Evolutionary conservation across 2,329 filamentous ascomycete genomes (phyloP).

Genomic region (Sarocladiaceae sp.): DNA sequence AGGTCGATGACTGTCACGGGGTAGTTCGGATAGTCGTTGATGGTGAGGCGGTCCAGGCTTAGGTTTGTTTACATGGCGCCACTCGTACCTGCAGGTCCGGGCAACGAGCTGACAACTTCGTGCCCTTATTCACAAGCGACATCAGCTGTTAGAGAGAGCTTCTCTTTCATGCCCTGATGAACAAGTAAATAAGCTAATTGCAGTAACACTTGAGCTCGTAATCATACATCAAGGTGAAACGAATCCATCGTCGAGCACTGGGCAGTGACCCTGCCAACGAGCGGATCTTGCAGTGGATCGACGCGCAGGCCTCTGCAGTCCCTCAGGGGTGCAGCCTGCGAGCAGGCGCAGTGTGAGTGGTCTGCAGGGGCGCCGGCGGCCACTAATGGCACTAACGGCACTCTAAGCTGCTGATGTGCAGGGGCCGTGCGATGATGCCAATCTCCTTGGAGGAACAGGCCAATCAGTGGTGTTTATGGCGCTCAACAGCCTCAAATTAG

Average conservation of each 20-base stretch:
- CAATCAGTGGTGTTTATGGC: not conserved
- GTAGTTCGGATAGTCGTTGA: slow-evolving; percentile 1
- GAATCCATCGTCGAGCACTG: slow-evolving; percentile 6
- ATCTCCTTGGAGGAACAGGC: not conserved
- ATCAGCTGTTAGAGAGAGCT: not conserved
- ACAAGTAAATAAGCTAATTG: not conserved
- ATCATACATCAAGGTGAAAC: slow-evolving; percentile 6
- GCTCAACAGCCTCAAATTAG: not conserved
- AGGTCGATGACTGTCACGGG: not conserved
- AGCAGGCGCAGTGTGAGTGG: not conserved
- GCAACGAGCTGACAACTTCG: not conserved
- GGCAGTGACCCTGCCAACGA: slow-evolving; percentile 8
- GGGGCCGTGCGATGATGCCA: slow-evolving; percentile 2
- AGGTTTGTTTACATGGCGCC: slow-evolving; percentile 5
- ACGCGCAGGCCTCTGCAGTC: slow-evolving; percentile 2
- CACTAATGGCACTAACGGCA: slow-evolving; percentile 1
- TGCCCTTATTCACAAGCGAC: not conserved
- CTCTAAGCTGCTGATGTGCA: not conserved
- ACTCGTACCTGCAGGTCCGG: not conserved
- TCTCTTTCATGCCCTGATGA: not conserved
- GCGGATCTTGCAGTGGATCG: slow-evolving; percentile 8
- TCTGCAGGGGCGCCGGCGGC: not conserved
- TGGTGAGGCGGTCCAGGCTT: slow-evolving; percentile 4
- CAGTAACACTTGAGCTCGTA: not conserved
- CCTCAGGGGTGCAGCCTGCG: not conserved